Evolutionary conservation across 139 green algal genomes (phyloP).

Genomic region (Picochlorum sp.): DNA sequence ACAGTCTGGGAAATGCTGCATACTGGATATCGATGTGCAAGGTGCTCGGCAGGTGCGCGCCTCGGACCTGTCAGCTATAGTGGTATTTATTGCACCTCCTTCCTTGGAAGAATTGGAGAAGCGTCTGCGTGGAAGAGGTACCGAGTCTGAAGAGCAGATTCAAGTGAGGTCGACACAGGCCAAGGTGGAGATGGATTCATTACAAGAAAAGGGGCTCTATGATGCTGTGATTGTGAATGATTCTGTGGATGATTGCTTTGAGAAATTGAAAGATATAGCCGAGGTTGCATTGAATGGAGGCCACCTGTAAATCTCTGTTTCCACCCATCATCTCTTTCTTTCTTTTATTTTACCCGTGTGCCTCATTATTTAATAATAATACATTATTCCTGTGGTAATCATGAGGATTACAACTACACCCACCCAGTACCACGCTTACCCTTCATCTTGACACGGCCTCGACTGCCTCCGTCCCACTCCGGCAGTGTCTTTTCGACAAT

Average conservation of each 20-base stretch:
- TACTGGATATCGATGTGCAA: slow-evolving; percentile 85
- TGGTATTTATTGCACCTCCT: slow-evolving; percentile 79
- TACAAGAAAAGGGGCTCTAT: slow-evolving; percentile 56
- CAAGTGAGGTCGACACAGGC: slow-evolving; percentile 51
- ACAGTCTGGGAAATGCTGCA: slow-evolving; percentile 43
- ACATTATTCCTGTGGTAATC: too few relatives aligned
- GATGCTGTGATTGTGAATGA: slow-evolving; percentile 67
- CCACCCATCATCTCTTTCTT: too few relatives aligned
- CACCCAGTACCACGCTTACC: neutral
- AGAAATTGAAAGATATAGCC: slow-evolving; percentile 34
- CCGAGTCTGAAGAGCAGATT: slow-evolving; percentile 71
- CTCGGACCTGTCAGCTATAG: slow-evolving; percentile 47
- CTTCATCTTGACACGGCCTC: slow-evolving; percentile 15
- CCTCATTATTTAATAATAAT: too few relatives aligned
- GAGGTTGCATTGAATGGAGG: slow-evolving; percentile 26
- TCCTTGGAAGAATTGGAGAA: slow-evolving; percentile 59
- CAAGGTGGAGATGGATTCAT: slow-evolving; percentile 49
- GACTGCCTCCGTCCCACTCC: slow-evolving; percentile 27
- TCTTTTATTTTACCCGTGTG: too few relatives aligned
- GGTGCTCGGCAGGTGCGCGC: slow-evolving; percentile 40
- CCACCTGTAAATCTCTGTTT: too few relatives aligned
- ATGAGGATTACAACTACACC: neutral
- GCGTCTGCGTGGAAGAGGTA: slow-evolving; percentile 61
- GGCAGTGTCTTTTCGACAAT: slow-evolving; percentile 39
- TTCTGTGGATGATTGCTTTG: slow-evolving; percentile 48